Evolutionary conservation across 768 basidiomycete species (phyloP), one percentile per base, ranked within the genome.

Genomic region (Boletus rufocinnamomeus): DNA sequence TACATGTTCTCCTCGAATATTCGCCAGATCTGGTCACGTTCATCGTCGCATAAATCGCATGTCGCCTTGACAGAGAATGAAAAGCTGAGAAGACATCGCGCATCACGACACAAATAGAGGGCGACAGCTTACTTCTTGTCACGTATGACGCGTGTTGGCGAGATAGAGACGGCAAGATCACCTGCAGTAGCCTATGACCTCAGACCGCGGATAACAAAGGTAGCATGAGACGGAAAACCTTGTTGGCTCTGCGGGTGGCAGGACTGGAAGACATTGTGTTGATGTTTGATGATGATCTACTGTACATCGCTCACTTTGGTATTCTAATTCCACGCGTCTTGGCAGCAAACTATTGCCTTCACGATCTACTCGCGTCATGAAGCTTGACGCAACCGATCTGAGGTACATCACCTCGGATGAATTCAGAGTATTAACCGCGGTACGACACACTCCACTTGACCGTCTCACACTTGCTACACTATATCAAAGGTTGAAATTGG

Each of bases 381-480:
- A 92, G 78, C 82, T 98, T 52, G 94, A 97, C 72, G 93, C 91
- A 23, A 94, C 92, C 21, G 97, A 98, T 78, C 80, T 99, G 59
- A 80, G 96, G 74, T 99, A 98, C 73, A 78, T 98, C 55, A 87
- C 90, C 4, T 79, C 88, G 10, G 95, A 98, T 52, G 95, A 98
- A 69, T 99, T 98, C 74, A 78, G 95, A 54, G 94, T 97, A n/a
- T 79, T 99, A 27, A 92, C 92, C n/a, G 93, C 96, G 50, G 95
- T 96, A 68, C 52, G 67, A 50, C 34, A 30, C 50, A 21, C 52
- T 28, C 44, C 11, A 8, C 30, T 51, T 16, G 25, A 52, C 50
- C 38, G 47, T 61, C 52, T 49, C 44, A 3, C 61, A 19, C 25
- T 32, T 43, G 52, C 66, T 35, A 43, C 48, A 28, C 35, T n/a